These are phyloP conservation scores for Decorospora gaudefroyi DNA, from an alignment of 2,329 filamentous ascomycete genomes.

Conservation along the genomic window DNA sequence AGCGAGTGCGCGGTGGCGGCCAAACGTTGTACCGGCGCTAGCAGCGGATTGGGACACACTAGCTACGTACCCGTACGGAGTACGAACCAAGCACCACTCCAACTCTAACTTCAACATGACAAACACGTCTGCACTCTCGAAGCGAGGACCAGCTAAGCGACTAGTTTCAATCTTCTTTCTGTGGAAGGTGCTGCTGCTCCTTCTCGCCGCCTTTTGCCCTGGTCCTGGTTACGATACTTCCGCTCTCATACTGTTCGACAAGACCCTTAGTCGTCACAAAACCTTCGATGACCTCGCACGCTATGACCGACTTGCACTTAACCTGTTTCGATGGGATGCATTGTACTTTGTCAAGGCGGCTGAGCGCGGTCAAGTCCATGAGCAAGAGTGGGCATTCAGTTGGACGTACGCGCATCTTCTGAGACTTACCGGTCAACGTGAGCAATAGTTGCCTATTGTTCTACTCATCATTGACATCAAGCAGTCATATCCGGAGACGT, in stretches of 20 bases:
- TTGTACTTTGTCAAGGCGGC: conserved; percentile 72
- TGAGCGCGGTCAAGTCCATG: conserved; percentile 68
- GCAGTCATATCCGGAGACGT: conserved; percentile 27
- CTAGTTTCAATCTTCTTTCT: conserved; percentile 54
- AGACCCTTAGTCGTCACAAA: conserved; percentile 24
- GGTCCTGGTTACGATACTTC: conserved; percentile 79
- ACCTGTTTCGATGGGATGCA: conserved; percentile 78
- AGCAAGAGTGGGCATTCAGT: conserved; percentile 87
- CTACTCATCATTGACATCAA: conserved; percentile 40
- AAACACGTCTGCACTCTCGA: neutral
- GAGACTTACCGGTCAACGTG: conserved; percentile 49
- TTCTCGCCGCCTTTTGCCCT: conserved; percentile 62
- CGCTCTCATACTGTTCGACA: conserved; percentile 57
- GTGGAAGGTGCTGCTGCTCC: conserved; percentile 72
- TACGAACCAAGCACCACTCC: conserved; percentile 7
- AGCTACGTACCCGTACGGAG: no score
- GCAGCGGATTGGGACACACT: no score
- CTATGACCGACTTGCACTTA: conserved; percentile 53
- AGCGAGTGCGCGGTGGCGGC: conserved; percentile 24
- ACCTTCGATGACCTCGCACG: conserved; percentile 22
- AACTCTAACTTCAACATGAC: neutral
- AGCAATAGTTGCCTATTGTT: conserved; percentile 23
- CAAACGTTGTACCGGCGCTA: conserved; percentile 24
- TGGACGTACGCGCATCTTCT: conserved; percentile 58
- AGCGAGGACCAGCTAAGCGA: conserved; percentile 6